Evolutionary conservation across 106 monocot genomes (phyloP).

Genomic region (Platanthera guangdongensis): DNA sequence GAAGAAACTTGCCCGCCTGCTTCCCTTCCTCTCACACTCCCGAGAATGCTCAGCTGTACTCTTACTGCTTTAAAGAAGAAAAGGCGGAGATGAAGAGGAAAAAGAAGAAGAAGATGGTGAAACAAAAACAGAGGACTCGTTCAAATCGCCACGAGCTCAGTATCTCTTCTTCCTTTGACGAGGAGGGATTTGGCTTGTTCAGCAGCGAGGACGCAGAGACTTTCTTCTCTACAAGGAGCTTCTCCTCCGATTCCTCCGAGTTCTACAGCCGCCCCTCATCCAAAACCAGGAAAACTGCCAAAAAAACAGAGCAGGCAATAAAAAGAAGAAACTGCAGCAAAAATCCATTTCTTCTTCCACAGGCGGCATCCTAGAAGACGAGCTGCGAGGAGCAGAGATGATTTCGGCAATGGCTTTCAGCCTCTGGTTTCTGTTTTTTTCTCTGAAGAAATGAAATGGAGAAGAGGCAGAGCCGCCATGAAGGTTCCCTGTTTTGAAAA

Average conservation of each 20-base stretch:
- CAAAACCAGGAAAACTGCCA: constrained; percentile 11
- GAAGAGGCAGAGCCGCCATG: not conserved
- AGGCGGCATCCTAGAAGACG: not conserved
- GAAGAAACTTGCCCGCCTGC: constrained; percentile 4
- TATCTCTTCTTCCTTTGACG: constrained; percentile 33
- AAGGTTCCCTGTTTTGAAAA: constrained; percentile 50
- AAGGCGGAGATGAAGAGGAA: constrained; percentile 1
- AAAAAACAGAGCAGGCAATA: not conserved
- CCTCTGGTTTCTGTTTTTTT: constrained; percentile 30
- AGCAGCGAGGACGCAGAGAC: constrained; percentile 11
- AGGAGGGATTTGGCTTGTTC: constrained; percentile 2
- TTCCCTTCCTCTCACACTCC: not conserved
- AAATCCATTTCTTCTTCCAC: constrained; percentile 2
- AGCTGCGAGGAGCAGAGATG: not conserved
- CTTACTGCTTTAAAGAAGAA: not conserved
- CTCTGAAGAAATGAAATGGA: not conserved
- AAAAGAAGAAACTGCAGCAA: not conserved
- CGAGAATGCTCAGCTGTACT: not conserved
- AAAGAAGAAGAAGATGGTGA: constrained; percentile 4
- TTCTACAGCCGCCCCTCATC: constrained; percentile 40
- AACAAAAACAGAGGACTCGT: constrained; percentile 16
- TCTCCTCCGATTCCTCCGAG: constrained; percentile 63
- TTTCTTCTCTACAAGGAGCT: constrained; percentile 50
- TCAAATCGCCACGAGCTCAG: constrained; percentile 40
- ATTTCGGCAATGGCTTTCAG: constrained; percentile 28